These are phyloP conservation scores for Onygenales sp. DNA, from an alignment of 2,329 filamentous ascomycete species.

Conservation along the genomic window DNA sequence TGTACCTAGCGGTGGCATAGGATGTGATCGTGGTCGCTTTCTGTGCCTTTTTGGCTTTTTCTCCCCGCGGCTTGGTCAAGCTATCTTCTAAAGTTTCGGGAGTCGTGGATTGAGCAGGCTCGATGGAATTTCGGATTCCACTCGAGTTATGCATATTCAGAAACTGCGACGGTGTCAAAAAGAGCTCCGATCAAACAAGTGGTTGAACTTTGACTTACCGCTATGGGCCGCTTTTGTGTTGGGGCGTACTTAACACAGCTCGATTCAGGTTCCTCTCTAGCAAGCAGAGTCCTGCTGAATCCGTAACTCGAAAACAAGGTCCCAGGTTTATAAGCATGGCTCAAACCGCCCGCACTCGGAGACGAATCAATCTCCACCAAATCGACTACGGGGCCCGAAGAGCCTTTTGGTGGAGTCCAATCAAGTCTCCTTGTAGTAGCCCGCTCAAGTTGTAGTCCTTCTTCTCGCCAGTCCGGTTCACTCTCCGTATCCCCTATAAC, in stretches of 20 bases:
- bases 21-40: constrained; percentile 73
- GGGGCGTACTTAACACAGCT: constrained; percentile 15
- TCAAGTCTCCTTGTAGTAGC: constrained; percentile 49
- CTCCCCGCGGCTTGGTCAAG: constrained; percentile 5
- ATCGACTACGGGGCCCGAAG: constrained; percentile 18
- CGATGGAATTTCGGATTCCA: neutral
- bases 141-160: neutral
- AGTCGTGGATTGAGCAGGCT: neutral
- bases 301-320: constrained; percentile 32
- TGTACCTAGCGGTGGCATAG: constrained; percentile 63
- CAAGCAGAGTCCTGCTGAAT: constrained; percentile 19
- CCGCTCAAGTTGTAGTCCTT: constrained; percentile 20
- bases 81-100: neutral
- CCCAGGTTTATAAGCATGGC: constrained; percentile 17
- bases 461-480: neutral
- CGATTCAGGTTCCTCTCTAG: constrained; percentile 9
- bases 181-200: neutral
- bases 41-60: constrained; percentile 35
- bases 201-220: constrained; percentile 18
- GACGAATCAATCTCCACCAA: constrained; percentile 8
- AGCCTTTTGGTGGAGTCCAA: constrained; percentile 58
- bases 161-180: neutral
- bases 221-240: constrained; percentile 29
- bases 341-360: neutral
- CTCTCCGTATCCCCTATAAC: neutral